Percentiles rank a stretch among this genome's conserved stretches.
phyloP scores from a whole-genome alignment of 2,329 filamentous ascomycete genomes.

The Tolypocladium paradoxum region DNA sequence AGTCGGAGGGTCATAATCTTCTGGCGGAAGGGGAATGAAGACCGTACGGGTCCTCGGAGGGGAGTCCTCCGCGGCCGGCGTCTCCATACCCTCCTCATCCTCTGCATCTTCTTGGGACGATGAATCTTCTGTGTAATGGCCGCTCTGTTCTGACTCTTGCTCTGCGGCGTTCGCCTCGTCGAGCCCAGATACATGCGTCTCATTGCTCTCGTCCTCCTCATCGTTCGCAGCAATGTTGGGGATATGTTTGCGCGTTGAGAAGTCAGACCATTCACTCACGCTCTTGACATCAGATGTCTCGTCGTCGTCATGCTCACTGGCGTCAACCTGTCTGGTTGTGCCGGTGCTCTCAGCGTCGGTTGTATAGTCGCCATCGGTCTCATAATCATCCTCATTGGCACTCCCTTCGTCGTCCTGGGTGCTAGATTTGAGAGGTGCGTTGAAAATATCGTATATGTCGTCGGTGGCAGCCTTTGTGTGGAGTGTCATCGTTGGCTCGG shows the following conservation, averaged over 20 bases:
- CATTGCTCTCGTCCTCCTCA: slow-evolving; percentile 18
- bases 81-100: slow-evolving; percentile 25
- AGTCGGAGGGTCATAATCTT: slow-evolving; percentile 73
- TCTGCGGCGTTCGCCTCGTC: slow-evolving; percentile 17
- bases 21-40: slow-evolving; percentile 74
- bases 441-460: slow-evolving; percentile 96
- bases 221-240: slow-evolving; percentile 32
- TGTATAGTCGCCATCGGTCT: slow-evolving; percentile 66
- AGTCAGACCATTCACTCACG: slow-evolving; percentile 81
- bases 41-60: slow-evolving; percentile 46
- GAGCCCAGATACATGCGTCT: slow-evolving; percentile 28
- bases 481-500: slow-evolving; percentile 95
- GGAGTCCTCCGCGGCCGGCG: slow-evolving; percentile 28
- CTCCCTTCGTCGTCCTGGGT: slow-evolving; percentile 25
- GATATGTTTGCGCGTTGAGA: slow-evolving; percentile 62
- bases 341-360: slow-evolving; percentile 77
- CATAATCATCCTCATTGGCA: slow-evolving; percentile 57
- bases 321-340: slow-evolving; percentile 57
- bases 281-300: slow-evolving; percentile 50
- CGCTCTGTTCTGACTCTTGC: slow-evolving; percentile 7
- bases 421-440: slow-evolving; percentile 49
- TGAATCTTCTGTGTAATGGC: background rate
- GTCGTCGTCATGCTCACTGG: slow-evolving; percentile 29
- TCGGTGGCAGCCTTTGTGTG: slow-evolving; percentile 92
- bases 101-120: slow-evolving; percentile 16